Percentiles rank a stretch among this genome's conserved stretches.
These are phyloP conservation scores for Paramecium bursaria DNA, from an alignment of 73 alveolate genomes.

Conservation along the genomic window DNA sequence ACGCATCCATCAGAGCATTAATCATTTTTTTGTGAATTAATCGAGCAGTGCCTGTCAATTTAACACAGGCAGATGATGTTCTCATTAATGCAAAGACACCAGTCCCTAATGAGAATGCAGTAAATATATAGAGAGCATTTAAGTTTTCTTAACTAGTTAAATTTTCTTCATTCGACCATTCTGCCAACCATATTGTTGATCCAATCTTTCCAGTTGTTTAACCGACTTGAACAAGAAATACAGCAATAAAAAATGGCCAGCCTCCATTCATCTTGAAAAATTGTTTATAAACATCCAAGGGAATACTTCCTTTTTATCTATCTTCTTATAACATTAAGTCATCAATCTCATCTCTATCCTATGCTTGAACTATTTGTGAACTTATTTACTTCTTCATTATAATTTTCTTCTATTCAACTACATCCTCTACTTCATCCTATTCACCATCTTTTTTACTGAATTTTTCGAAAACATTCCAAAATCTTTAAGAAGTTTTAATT, in stretches of 20 bases:
- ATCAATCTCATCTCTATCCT: conserved; percentile 14
- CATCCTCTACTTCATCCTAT: neutral
- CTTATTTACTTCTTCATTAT: neutral
- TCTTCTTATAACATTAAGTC: conserved; percentile 70
- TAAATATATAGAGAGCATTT: conserved; percentile 17
- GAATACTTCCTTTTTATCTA: conserved; percentile 70
- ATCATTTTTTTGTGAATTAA: conserved; percentile 74
- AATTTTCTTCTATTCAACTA: neutral
- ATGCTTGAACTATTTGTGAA: neutral
- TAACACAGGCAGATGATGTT: neutral
- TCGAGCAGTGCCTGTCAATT: conserved; percentile 29
- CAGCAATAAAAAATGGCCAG: neutral
- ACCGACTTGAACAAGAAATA: neutral
- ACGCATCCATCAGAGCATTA: conserved; percentile 78
- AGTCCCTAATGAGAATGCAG: conserved; percentile 47
- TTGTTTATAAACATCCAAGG: conserved; percentile 58
- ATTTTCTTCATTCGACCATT: conserved; percentile 58
- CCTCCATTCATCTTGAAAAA: conserved; percentile 67
- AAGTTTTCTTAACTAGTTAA: conserved; percentile 21
- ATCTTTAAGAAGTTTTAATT: conserved; percentile 28
- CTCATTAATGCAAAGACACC: conserved; percentile 61
- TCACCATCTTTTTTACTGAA: conserved; percentile 27
- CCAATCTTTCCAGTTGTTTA: conserved; percentile 26
- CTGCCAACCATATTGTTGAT: conserved; percentile 57
- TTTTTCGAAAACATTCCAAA: conserved; percentile 37